phyloP scores from a whole-genome alignment of 306 rosid genomes.

The Carpinus viminea region DNA sequence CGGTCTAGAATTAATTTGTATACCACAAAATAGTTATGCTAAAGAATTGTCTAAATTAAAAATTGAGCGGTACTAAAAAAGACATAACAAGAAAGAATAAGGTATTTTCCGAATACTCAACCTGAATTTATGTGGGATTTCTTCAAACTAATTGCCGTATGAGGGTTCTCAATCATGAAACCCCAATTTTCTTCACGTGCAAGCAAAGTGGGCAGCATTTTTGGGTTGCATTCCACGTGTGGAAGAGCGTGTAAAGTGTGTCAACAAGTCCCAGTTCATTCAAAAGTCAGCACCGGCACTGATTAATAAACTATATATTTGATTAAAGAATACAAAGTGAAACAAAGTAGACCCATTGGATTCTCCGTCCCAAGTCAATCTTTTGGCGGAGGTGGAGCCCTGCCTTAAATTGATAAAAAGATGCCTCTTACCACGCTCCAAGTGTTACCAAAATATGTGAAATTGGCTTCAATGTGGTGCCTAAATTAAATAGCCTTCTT shows the following conservation, averaged over 20 bases:
- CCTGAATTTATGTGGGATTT: constrained; percentile 32
- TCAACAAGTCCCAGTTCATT: not conserved
- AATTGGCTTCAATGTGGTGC: not conserved
- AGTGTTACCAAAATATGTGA: constrained; percentile 32
- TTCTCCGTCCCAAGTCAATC: constrained; percentile 26
- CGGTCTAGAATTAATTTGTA: too few relatives aligned
- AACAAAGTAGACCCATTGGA: constrained; percentile 31
- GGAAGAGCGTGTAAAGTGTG: not conserved
- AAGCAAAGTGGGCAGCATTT: constrained; percentile 36
- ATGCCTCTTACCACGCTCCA: constrained; percentile 38
- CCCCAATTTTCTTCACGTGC: constrained; percentile 45
- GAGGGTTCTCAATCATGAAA: not conserved
- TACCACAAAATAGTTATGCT: not conserved
- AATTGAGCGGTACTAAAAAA: not conserved
- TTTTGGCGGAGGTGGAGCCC: constrained; percentile 45
- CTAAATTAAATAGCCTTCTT: not conserved
- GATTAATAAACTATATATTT: not conserved
- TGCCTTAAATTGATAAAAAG: constrained; percentile 27
- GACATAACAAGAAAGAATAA: not conserved
- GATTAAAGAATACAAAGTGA: not conserved
- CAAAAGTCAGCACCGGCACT: not conserved
- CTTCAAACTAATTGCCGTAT: not conserved
- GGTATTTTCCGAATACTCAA: constrained; percentile 5
- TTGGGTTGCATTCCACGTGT: constrained; percentile 4
- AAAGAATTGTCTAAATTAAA: constrained; percentile 15